phyloP scores from a whole-genome alignment of 345 rosid genomes.

The Eucalyptus pumila region DNA sequence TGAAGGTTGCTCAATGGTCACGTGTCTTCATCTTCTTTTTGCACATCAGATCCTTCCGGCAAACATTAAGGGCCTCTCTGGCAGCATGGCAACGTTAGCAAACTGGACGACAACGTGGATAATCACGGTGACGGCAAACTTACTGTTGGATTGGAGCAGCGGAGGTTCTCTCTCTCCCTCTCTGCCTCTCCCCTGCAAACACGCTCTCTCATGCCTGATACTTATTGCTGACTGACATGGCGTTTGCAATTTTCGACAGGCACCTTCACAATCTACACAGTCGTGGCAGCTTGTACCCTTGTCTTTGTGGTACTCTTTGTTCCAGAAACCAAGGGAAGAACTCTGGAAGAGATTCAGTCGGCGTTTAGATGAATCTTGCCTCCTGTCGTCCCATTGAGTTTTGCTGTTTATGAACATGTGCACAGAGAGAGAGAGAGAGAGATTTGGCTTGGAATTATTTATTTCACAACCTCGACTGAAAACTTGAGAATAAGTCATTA shows the following conservation, averaged over 20 bases:
- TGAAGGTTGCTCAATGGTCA: not conserved
- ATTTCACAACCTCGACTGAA: not conserved
- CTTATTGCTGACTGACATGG: not conserved
- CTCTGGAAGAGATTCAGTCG: slow-evolving; percentile 57
- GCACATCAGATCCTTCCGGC: slow-evolving; percentile 56
- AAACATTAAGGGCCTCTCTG: slow-evolving; percentile 25
- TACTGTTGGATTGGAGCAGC: slow-evolving; percentile 23
- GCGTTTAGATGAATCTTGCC: slow-evolving; percentile 35
- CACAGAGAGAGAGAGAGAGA: not conserved
- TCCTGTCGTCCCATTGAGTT: not conserved
- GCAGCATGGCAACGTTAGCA: slow-evolving; percentile 25
- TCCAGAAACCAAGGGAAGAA: slow-evolving; percentile 65
- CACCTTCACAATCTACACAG: slow-evolving; percentile 39
- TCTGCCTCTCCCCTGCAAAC: not conserved
- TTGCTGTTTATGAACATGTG: not conserved
- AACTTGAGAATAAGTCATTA: not conserved
- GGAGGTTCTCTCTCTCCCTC: slow-evolving; percentile 12
- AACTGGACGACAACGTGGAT: slow-evolving; percentile 20
- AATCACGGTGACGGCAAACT: slow-evolving; percentile 29
- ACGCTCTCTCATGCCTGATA: not conserved
- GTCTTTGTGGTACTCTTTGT: slow-evolving; percentile 41
- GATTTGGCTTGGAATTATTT: not conserved
- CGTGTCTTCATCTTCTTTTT: not conserved
- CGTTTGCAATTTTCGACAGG: slow-evolving; percentile 11
- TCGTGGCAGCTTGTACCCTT: slow-evolving; percentile 22